Evolutionary conservation across 331 rosid genomes (phyloP), one percentile per base, ranked within the genome.

Genomic region (Cydonia oblonga): DNA sequence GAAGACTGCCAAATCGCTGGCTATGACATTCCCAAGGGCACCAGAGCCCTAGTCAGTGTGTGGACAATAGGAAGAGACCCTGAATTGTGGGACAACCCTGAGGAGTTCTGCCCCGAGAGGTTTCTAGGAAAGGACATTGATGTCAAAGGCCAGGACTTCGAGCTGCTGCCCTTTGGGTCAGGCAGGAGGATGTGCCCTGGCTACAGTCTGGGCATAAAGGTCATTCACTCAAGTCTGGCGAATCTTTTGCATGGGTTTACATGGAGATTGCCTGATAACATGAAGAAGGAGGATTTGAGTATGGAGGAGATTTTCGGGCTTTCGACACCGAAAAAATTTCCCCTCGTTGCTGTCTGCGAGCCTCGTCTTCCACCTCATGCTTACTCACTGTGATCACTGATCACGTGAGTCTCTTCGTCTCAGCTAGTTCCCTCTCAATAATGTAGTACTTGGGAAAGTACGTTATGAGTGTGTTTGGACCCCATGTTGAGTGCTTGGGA

Each of bases 131-230:
- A 76, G 67, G 69, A 59, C 24, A 81, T 89, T 2, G 96, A 89
- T 74, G 90, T 86, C 4, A 87, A 75, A 72, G 97, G 93, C 5
- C 93, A 89, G 25, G 86, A 87, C 68, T 91, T 8, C 40, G 93
- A 87, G 82, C 63, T 91, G 23, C 49, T 91, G 75, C 93, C 97
- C 23, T 91, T 91, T 69, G 96, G 97, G 58, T 76, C 96, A 13
- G 97, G 97, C 13, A 81, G 97, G 80, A 85, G 97, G 59, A 89
- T 91, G 96, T 89, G 97, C 18, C 97, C 96, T 4, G 96, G 93
- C 4, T 89, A 89, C 40, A 68, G 89, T 78, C 90, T 91, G 24
- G 96, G 96, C 13, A 38, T 91, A 3, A 91, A 89, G 83, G 91
- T 89, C 9, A 89, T 91, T 75, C 90, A 89, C 6, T 12, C 84